Evolutionary conservation across 129 eudicot genomes (phyloP).

Genomic region (Flaveria linearis): DNA sequence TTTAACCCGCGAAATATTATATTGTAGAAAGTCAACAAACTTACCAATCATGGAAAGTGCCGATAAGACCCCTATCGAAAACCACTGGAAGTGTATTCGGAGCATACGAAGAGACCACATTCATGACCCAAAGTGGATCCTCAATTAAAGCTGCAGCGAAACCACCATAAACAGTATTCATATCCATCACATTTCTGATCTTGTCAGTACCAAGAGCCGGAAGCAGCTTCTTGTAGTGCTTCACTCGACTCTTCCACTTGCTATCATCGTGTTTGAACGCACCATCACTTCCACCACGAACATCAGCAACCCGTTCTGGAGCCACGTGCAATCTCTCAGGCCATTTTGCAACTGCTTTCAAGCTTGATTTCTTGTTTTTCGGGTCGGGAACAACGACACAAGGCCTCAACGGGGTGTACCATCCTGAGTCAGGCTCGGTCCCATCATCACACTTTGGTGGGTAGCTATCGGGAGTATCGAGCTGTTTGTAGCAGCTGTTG

Average conservation of each 20-base stretch:
- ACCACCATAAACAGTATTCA: conserved; percentile 93
- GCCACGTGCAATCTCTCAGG: conserved; percentile 70
- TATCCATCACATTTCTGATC: conserved; percentile 92
- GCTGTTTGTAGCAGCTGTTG: conserved; percentile 76
- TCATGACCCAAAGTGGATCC: conserved; percentile 96
- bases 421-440: conserved; percentile 88
- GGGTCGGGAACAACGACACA: conserved; percentile 80
- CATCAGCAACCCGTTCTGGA: conserved; percentile 77
- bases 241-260: conserved; percentile 82
- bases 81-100: conserved; percentile 84
- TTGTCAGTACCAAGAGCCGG: conserved; percentile 81
- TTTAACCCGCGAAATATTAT: too few relatives aligned
- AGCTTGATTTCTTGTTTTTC: conserved; percentile 49
- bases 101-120: conserved; percentile 88
- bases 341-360: conserved; percentile 75
- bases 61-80: conserved; percentile 88
- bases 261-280: conserved; percentile 75
- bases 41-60: conserved; percentile 96
- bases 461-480: conserved; percentile 69
- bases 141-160: conserved; percentile 77
- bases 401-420: conserved; percentile 94
- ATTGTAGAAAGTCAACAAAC: not conserved
- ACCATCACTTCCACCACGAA: conserved; percentile 84
- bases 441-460: conserved; percentile 96
- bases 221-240: conserved; percentile 87